A percentile compares a stretch with the other conserved stretches of the same genome.
Conservation (phyloP, 2,329 filamentous ascomycete species). For the Lomentospora prolificans region DNA sequence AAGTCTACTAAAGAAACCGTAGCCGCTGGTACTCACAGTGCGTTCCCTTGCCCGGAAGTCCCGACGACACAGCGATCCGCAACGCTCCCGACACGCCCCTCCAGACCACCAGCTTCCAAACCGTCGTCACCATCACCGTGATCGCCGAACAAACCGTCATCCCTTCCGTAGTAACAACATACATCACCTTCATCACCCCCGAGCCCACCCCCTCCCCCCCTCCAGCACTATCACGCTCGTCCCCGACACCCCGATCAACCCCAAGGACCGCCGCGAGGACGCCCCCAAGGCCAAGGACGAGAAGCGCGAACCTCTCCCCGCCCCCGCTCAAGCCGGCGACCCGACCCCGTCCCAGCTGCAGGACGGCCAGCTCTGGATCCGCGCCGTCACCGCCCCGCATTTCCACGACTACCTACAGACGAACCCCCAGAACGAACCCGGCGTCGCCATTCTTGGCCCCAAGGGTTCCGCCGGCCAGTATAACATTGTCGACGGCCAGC, state of each 20-base stretch:
- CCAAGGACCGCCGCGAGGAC: background rate
- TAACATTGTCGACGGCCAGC: conserved; percentile 40
- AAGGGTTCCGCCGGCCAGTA: conserved; percentile 43
- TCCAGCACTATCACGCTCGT: conserved; percentile 5
- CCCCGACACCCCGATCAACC: background rate
- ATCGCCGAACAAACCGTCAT: background rate
- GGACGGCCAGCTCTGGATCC: conserved; percentile 32
- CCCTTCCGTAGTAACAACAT: conserved; percentile 10
- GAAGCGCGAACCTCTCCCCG: background rate
- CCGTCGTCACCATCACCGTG: conserved; percentile 6
- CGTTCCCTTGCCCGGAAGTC: conserved; percentile 2
- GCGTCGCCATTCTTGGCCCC: conserved; percentile 34
- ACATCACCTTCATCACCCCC: conserved; percentile 10
- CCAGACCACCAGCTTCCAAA: conserved; percentile 10
- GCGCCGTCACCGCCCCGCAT: conserved; percentile 42
- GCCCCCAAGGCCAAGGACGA: background rate
- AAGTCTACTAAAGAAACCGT: background rate
- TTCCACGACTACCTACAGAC: conserved; percentile 41
- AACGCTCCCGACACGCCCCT: conserved; percentile 8
- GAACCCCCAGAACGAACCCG: conserved; percentile 23
- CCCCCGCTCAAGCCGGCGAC: background rate
- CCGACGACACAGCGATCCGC: conserved; percentile 7
- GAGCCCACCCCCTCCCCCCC: background rate
- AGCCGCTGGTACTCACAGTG: conserved; percentile 13
- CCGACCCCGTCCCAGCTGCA: conserved; percentile 5